Evolutionary conservation across 805 yeast genomes (phyloP).

Genomic region (Ogataea wickerhamii): DNA sequence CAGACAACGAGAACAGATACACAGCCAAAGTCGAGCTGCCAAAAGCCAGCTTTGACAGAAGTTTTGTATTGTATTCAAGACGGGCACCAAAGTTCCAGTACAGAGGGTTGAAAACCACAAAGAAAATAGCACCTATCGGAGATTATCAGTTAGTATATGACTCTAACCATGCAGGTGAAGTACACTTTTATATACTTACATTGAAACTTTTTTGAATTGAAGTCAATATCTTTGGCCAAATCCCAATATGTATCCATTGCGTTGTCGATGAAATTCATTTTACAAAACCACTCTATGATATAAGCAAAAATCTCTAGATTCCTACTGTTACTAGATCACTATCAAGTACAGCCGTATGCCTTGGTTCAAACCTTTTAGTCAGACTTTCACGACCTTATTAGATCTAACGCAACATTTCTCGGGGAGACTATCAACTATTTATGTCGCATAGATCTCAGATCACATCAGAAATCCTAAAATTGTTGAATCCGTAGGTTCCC

Average conservation of each 20-base stretch:
- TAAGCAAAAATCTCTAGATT: no score
- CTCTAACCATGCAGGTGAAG: slow-evolving; percentile 6
- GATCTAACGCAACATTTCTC: no score
- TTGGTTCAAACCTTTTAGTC: no score
- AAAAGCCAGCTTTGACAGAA: slow-evolving; percentile 70
- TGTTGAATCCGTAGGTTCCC: slow-evolving; percentile 1
- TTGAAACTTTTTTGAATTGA: slow-evolving; percentile 20
- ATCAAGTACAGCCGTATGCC: no score
- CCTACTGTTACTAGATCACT: no score
- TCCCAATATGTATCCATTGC: slow-evolving; percentile 20
- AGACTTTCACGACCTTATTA: no score
- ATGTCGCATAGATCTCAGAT: not conserved
- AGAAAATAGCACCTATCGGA: slow-evolving; percentile 42
- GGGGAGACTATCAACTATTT: no score
- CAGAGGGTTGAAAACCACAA: slow-evolving; percentile 86
- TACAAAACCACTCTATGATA: not conserved
- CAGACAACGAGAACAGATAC: slow-evolving; percentile 75
- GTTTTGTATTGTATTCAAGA: slow-evolving; percentile 71
- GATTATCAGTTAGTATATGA: slow-evolving; percentile 21
- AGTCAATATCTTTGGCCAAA: slow-evolving; percentile 24
- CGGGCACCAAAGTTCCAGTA: slow-evolving; percentile 96
- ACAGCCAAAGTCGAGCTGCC: slow-evolving; percentile 72
- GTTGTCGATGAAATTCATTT: slow-evolving; percentile 19
- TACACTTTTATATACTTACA: slow-evolving; percentile 4
- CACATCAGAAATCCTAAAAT: not conserved